Evolutionary conservation across 805 yeast genomes (phyloP), one percentile per base, ranked within the genome.

Genomic region (Ogataea ramenticola): DNA sequence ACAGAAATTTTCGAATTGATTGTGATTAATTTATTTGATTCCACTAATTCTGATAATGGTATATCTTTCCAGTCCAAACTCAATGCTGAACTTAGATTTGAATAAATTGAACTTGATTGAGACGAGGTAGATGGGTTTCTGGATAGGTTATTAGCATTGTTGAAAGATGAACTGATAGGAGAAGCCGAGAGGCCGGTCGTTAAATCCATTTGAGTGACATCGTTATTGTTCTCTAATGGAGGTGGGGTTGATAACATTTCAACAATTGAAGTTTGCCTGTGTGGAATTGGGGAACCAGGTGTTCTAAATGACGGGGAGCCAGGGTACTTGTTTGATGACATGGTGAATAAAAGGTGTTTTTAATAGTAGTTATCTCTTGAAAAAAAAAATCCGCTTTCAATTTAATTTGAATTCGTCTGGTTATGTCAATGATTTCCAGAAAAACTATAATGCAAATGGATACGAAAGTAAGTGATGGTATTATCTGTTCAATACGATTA

Each of bases 221-320:
- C 51, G 16, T 29, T 39, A 16, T 20, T 39, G 15, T 32, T 11
- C 5, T 68, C 77, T 44, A 82, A 60, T 2, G 82, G 84, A 2
- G 91, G 93, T 0, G 93, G 93, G 4, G 89, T 78, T 15, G 86
- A 78, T 31, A 84, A 65, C 66, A 84, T 65, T 58, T 84, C 91
- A 36, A 81, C 91, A 40, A 84, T 82, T 8, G 89, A 82, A 0
- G 86, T 75, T 49, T 82, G 79, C 50, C 80, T 66, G n/a, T 53
- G 54, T 12, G 64, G 57, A 11, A 50, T 46, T 1, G 64, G 65
- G n/a, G 62, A 58, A 5, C 55, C 56, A 21, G 67, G 65, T 1
- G 64, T 61, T 54, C 75, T 61, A 52, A 65, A 56, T 4, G 63
- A 47, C 6, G 68, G 68, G 3, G 68, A 59, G 15, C 60, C 60